Percentiles rank a stretch among this genome's conserved stretches.
Conservation (phyloP, 2,329 filamentous ascomycete species). For the Lojkania enalia region DNA sequence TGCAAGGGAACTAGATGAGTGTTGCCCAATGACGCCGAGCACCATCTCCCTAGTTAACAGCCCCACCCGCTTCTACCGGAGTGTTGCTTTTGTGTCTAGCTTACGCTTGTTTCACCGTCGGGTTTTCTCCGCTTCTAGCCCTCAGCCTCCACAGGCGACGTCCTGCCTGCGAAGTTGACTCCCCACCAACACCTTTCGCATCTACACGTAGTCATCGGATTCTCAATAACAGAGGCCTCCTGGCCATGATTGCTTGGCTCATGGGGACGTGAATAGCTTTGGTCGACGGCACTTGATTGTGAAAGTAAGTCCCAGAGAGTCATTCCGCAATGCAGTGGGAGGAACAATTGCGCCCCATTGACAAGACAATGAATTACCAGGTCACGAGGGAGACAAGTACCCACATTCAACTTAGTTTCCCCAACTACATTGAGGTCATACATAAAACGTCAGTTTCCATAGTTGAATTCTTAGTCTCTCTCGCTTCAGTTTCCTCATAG, state of each 20-base stretch:
- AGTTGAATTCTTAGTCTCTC: no score
- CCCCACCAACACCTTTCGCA: background rate
- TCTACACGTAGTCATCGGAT: background rate
- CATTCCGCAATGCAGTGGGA: no score
- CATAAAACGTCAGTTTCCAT: no score
- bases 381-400: no score
- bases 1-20: background rate
- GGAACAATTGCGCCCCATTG: no score
- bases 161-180: background rate
- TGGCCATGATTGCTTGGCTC: background rate
- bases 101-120: background rate
- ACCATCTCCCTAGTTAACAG: conserved; percentile 23
- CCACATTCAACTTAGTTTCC: no score
- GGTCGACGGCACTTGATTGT: no score
- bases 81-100: no score
- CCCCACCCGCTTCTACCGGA: background rate
- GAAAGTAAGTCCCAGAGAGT: no score
- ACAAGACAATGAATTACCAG: no score
- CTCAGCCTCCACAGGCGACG: background rate
- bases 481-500: no score
- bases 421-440: no score
- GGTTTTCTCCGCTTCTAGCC: background rate
- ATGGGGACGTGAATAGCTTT: background rate
- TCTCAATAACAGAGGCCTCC: background rate
- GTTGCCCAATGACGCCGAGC: conserved; percentile 19